Percentiles rank a stretch among this genome's conserved stretches.
These are phyloP conservation scores for Capronia americana DNA, from an alignment of 2,329 filamentous ascomycete genomes.

Conservation along the genomic window DNA sequence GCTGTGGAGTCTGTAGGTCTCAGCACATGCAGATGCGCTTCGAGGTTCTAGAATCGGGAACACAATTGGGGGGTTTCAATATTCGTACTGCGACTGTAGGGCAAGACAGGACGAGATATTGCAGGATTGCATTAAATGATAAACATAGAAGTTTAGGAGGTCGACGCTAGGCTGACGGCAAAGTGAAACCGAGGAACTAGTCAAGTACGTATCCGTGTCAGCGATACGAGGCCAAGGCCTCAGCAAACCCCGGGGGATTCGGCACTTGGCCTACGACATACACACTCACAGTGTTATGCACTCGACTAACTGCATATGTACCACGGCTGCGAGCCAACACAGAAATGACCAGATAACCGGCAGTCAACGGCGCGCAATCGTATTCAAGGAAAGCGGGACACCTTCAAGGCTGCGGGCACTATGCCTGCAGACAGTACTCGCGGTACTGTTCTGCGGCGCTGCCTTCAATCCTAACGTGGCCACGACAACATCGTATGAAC, in stretches of 20 bases:
- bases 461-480: background rate
- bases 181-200: constrained; percentile 3
- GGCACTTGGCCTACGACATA: background rate
- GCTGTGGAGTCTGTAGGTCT: background rate
- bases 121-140: background rate
- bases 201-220: background rate
- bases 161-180: background rate
- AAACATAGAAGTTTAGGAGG: background rate
- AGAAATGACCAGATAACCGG: background rate
- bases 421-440: too few species aligned
- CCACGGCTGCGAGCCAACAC: background rate
- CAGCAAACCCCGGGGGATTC: background rate
- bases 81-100: too few species aligned
- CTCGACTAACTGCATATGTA: background rate
- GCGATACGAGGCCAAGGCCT: background rate
- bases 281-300: background rate
- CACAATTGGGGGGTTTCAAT: background rate
- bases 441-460: background rate
- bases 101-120: background rate
- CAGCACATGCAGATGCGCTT: background rate
- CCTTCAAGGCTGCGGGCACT: background rate
- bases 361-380: background rate
- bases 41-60: background rate
- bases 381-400: background rate
- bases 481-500: background rate